phyloP scores from a whole-genome alignment of 805 yeast genomes.

The Cephaloascus fragrans region DNA sequence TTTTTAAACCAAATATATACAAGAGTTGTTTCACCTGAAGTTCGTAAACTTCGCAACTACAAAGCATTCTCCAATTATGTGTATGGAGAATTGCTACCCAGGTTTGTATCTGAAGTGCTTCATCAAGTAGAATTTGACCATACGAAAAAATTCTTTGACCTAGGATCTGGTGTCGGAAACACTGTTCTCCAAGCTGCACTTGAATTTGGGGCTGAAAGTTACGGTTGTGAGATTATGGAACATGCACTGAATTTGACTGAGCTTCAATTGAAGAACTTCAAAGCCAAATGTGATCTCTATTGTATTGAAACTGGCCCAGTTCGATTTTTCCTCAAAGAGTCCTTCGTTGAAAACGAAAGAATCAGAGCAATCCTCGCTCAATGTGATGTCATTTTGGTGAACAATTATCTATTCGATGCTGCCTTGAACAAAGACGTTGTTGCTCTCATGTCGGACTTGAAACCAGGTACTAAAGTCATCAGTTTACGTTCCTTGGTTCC shows the following conservation, averaged over 20 bases:
- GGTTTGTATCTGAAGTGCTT: constrained; percentile 54
- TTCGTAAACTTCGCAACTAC: constrained; percentile 53
- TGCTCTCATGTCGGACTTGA: constrained; percentile 49
- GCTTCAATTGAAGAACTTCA: constrained; percentile 48
- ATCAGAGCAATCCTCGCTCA: constrained; percentile 44
- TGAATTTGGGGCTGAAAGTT: constrained; percentile 75
- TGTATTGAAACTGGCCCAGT: constrained; percentile 55
- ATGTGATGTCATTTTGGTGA: constrained; percentile 68
- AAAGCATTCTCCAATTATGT: constrained; percentile 85
- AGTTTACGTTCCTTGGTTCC: constrained; percentile 75
- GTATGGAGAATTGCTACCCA: constrained; percentile 84
- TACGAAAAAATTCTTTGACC: constrained; percentile 61
- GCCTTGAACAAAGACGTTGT: constrained; percentile 61
- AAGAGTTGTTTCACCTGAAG: constrained; percentile 70
- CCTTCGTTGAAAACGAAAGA: constrained; percentile 59
- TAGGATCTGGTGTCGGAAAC: constrained; percentile 94
- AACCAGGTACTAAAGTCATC: constrained; percentile 69
- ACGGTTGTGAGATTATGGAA: constrained; percentile 86
- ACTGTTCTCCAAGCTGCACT: constrained; percentile 84
- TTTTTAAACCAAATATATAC: constrained; percentile 64
- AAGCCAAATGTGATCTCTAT: constrained; percentile 45
- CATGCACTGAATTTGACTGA: constrained; percentile 66
- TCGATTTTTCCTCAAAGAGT: constrained; percentile 51
- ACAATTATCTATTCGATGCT: constrained; percentile 80
- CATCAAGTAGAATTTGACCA: constrained; percentile 48